Conservation (phyloP, 2,329 filamentous ascomycete genomes). For the Sporothrix luriei region DNA sequence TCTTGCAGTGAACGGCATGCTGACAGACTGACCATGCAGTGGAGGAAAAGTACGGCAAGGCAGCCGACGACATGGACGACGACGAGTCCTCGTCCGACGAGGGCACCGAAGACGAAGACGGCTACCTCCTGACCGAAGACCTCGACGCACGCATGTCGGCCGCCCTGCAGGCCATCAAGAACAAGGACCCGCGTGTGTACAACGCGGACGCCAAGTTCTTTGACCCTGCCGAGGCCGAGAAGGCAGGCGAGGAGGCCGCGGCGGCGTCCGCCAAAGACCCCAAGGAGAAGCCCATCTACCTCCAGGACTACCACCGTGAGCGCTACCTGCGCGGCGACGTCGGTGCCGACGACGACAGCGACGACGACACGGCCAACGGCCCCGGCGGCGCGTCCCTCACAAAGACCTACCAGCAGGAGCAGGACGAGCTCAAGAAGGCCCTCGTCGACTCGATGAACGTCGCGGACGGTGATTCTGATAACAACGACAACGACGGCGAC, state of each 20-base stretch:
- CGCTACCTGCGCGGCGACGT: conserved; percentile 76
- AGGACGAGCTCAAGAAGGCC: conserved; percentile 76
- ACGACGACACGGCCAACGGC: conserved; percentile 46
- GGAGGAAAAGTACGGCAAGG: conserved; percentile 76
- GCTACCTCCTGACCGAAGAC: conserved; percentile 79
- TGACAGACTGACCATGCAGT: conserved; percentile 53
- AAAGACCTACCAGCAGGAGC: conserved; percentile 83
- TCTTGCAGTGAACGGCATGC: background rate
- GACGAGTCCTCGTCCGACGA: conserved; percentile 66
- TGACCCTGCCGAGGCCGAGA: conserved; percentile 62
- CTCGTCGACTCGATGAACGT: conserved; percentile 81
- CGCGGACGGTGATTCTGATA: conserved; percentile 59
- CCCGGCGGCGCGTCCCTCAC: conserved; percentile 29
- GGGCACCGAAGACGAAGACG: conserved; percentile 88
- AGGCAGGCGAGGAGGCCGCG: conserved; percentile 38
- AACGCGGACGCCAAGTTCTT: conserved; percentile 77
- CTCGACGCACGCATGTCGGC: conserved; percentile 86
- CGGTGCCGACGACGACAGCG: conserved; percentile 62
- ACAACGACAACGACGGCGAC: conserved; percentile 54
- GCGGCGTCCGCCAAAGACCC: conserved; percentile 49
- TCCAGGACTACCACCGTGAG: conserved; percentile 87
- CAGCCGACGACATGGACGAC: conserved; percentile 50
- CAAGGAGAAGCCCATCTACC: conserved; percentile 82
- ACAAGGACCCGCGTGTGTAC: conserved; percentile 90
- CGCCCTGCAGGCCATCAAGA: conserved; percentile 82